phyloP scores from a whole-genome alignment of 73 alveolate species.

The Uronychia setigera region DNA sequence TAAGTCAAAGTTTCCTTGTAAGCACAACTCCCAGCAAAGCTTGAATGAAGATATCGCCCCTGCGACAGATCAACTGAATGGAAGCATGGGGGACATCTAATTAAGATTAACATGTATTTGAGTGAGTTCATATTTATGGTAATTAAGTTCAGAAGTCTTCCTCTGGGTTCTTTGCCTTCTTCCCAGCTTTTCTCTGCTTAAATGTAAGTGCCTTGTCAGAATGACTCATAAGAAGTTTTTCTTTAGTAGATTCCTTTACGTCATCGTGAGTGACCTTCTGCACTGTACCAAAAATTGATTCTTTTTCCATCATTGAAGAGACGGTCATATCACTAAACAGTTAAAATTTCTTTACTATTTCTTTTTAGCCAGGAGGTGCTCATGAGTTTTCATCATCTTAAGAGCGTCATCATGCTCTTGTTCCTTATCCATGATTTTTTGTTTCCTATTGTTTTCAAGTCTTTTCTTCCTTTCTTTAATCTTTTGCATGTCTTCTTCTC shows the following conservation, averaged over 20 bases:
- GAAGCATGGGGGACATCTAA: too few species aligned
- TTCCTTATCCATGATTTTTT: background rate
- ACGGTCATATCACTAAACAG: background rate
- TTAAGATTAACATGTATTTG: too few species aligned
- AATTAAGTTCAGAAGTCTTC: background rate
- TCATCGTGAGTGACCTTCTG: background rate
- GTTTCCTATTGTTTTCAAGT: background rate
- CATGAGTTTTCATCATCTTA: background rate
- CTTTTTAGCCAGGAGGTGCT: background rate
- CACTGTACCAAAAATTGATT: background rate
- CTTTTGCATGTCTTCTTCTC: conserved; percentile 46
- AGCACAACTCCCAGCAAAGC: too few species aligned
- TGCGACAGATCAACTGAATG: too few species aligned
- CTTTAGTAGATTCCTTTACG: background rate
- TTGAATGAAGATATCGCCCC: too few species aligned
- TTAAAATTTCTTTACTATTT: background rate
- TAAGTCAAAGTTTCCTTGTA: too few species aligned
- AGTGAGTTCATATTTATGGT: too few species aligned
- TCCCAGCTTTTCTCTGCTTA: background rate
- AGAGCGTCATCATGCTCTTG: background rate
- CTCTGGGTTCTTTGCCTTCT: background rate
- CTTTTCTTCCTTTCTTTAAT: conserved; percentile 54
- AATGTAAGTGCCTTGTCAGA: background rate
- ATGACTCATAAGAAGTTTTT: background rate
- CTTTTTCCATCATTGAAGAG: background rate